Base-by-base conservation (phyloP, 176 grass and related monocot species). In the Bonia amplexicaulis region DNA sequence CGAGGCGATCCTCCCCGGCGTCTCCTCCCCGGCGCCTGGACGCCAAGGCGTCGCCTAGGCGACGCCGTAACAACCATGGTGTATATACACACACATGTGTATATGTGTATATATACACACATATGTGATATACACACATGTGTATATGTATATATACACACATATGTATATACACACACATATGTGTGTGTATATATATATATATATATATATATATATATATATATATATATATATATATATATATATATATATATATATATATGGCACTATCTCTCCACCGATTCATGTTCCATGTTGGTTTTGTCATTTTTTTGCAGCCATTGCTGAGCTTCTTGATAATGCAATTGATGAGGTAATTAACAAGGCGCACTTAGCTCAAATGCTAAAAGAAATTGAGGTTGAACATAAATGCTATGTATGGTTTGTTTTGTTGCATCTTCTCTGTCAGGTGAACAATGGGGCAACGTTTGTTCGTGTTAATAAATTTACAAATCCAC, bases 401-500 rank as follows among this genome's bases (percentile, higher is more conserved):
- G 42, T 66, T 67, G 6, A 52, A 85, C 42, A 52, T 76, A 40
- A 70, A 63, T 79, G 45, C 76, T 65, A 54, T 85, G 11, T 86
- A 62, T 82, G 54, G 19, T 81, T 89, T 71, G 70, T 85, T 75
- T 63, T 68, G 27, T 82, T 37, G 8, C 70, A 79, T 71, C 15
- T 83, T 80, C 63, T 87, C 40, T 81, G 41, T 74, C 52, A 97
- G 95, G 84, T 97, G 60, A 80, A 89, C 57, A 92, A 78, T 48
- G 95, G 92, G 31, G 95, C 95, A 76, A 92, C 88, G 51, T 92
- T 86, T 97, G 88, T 97, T 39, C 78, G 86, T 83, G 26, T 94
- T 42, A 77, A 92, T 84, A 86, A 93, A 73, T 83, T 94, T 75
- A 77, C 68, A 73, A 89, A 88, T 79, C 89, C 92, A 79, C 81